Evolutionary conservation across 179 eudicot species (phyloP).

Genomic region (Corrigiola litoralis): DNA sequence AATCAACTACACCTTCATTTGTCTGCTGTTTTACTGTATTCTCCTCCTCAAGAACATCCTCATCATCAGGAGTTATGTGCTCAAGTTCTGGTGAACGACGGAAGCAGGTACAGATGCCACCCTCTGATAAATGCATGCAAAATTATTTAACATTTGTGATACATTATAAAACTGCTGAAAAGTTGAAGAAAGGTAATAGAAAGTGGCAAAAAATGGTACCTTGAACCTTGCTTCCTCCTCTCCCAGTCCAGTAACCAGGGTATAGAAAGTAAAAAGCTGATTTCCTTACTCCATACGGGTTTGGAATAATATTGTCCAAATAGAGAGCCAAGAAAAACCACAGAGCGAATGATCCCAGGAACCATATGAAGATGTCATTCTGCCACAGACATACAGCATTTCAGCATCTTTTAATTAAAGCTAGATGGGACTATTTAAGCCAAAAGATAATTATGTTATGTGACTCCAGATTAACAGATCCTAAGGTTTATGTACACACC

Average conservation of each 20-base stretch:
- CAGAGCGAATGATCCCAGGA: constrained; percentile 42
- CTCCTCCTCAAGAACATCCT: constrained; percentile 84
- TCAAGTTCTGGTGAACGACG: constrained; percentile 52
- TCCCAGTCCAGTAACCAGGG: constrained; percentile 90
- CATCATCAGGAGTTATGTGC: constrained; percentile 59
- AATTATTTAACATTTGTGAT: not conserved
- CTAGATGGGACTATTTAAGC: not conserved
- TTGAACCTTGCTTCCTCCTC: constrained; percentile 59
- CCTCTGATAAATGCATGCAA: constrained; percentile 40
- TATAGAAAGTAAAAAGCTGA: constrained; percentile 62
- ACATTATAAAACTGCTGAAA: not conserved
- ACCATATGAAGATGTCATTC: constrained; percentile 66
- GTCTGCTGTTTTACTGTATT: constrained; percentile 57
- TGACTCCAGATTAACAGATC: not conserved
- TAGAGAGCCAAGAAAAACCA: constrained; percentile 88
- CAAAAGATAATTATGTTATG: not conserved
- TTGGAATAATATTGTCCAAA: constrained; percentile 86
- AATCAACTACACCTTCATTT: constrained; percentile 45
- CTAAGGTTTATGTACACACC: constrained; percentile 30
- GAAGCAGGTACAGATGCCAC: constrained; percentile 73
- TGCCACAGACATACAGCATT: constrained; percentile 26
- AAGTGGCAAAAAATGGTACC: constrained; percentile 32
- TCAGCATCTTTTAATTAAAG: not conserved
- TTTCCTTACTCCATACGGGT: constrained; percentile 81
- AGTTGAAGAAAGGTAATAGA: not conserved